Conservation (phyloP, 306 rosid genomes). For the Vicia villosa region DNA sequence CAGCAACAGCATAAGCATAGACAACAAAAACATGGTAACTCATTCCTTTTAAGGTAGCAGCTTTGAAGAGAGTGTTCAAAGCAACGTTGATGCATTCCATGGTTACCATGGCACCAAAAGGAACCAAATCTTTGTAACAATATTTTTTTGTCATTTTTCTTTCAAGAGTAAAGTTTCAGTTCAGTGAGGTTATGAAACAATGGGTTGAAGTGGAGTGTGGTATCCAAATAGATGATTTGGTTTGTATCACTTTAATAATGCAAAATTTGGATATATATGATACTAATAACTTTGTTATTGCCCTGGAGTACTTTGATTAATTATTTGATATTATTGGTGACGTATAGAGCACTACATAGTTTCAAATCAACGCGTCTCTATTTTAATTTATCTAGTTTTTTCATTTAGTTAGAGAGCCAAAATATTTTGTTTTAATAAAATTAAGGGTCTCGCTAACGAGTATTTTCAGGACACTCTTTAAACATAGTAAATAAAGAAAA, state of each 20-base stretch:
- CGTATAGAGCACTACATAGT: too few species aligned
- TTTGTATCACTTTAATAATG: not conserved
- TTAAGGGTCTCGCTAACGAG: too few species aligned
- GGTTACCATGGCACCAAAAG: conserved; percentile 72
- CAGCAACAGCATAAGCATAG: conserved; percentile 81
- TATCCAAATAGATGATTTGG: not conserved
- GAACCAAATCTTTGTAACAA: conserved; percentile 53
- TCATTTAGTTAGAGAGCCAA: too few species aligned
- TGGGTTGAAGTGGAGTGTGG: not conserved
- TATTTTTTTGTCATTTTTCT: conserved; percentile 41
- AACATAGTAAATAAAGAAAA: too few species aligned
- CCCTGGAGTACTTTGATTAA: not conserved
- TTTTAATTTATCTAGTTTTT: too few species aligned
- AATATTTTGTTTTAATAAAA: too few species aligned
- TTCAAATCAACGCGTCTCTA: too few species aligned
- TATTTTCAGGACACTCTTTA: too few species aligned
- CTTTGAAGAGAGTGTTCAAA: conserved; percentile 84
- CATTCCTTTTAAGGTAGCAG: conserved; percentile 80
- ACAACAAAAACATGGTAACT: conserved; percentile 88
- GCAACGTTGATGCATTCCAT: conserved; percentile 87
- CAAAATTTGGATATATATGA: not conserved
- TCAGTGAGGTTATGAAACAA: not conserved
- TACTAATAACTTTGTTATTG: not conserved
- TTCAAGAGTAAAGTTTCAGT: not conserved
- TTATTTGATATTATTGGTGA: too few species aligned